These are phyloP conservation scores for Sequoia sempervirens DNA, from an alignment of 75 land plant genomes.

Conservation along the genomic window DNA sequence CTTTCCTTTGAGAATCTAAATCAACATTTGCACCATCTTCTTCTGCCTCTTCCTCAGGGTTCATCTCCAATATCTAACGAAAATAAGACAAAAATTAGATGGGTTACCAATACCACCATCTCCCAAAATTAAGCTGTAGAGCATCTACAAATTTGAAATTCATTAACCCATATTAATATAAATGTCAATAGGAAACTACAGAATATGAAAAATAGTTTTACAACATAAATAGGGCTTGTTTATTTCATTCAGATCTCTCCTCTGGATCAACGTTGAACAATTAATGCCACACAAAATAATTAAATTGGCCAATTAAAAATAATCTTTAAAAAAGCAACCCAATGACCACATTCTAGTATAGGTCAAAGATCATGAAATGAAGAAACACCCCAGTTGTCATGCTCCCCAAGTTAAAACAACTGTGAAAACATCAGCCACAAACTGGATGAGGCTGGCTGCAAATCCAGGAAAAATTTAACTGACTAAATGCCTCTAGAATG, in stretches of 20 bases:
- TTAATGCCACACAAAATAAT: too few relatives aligned
- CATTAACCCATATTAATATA: background rate
- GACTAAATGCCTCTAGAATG: too few relatives aligned
- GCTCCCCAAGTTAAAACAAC: background rate
- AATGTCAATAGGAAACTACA: background rate
- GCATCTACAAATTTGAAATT: background rate
- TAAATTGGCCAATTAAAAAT: too few relatives aligned
- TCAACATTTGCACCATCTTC: slow-evolving; percentile 99
- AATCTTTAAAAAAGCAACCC: too few relatives aligned
- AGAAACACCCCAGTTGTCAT: too few relatives aligned
- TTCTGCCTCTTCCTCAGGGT: slow-evolving; percentile 97
- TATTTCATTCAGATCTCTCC: background rate
- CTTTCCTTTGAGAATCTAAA: slow-evolving; percentile 97
- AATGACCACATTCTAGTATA: too few relatives aligned
- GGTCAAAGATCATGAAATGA: too few relatives aligned
- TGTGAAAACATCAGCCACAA: too few relatives aligned
- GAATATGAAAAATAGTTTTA: background rate
- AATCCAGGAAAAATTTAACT: too few relatives aligned
- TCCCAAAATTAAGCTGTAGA: background rate
- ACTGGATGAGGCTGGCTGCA: too few relatives aligned
- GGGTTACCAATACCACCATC: background rate
- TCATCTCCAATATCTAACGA: slow-evolving; percentile 90
- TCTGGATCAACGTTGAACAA: background rate
- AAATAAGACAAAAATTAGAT: slow-evolving; percentile 1
- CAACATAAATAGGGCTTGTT: too few relatives aligned